Conservation (phyloP, 176 grass and related monocot species). For the Thalia dealbata region DNA sequence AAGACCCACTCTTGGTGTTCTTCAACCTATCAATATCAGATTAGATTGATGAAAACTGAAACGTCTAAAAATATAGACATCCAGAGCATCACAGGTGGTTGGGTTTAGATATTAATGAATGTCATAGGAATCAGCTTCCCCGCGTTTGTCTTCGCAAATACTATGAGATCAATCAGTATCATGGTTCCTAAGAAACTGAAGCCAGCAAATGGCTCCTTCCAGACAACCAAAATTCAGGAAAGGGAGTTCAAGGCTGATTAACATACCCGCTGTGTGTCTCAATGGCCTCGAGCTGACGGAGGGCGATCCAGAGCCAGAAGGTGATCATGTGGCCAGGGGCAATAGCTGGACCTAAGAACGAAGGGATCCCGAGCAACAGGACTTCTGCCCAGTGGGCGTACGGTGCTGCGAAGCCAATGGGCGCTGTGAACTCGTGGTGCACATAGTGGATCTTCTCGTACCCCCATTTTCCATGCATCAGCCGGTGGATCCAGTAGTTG, state of each 20-base stretch:
- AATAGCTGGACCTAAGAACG: conserved; percentile 55
- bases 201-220: neutral
- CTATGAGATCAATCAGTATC: neutral
- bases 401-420: conserved; percentile 76
- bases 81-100: neutral
- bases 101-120: neutral
- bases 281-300: conserved; percentile 86
- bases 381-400: conserved; percentile 94
- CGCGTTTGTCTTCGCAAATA: neutral
- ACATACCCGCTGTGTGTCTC: conserved; percentile 88
- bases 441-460: conserved; percentile 75
- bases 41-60: neutral
- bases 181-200: neutral
- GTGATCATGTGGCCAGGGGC: conserved; percentile 87
- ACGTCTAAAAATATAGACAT: neutral
- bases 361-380: conserved; percentile 71
- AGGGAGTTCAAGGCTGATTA: neutral
- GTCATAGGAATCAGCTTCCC: neutral
- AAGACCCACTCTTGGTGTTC: too few relatives aligned
- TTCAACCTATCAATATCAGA: neutral
- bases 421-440: conserved; percentile 89
- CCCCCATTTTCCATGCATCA: conserved; percentile 76
- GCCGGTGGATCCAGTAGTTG: conserved; percentile 89
- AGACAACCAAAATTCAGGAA: neutral
- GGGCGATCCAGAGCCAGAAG: conserved; percentile 80